Evolutionary conservation across 2,329 filamentous ascomycete genomes (phyloP), one percentile per base, ranked within the genome.

Genomic region (Botrytis squamosa): DNA sequence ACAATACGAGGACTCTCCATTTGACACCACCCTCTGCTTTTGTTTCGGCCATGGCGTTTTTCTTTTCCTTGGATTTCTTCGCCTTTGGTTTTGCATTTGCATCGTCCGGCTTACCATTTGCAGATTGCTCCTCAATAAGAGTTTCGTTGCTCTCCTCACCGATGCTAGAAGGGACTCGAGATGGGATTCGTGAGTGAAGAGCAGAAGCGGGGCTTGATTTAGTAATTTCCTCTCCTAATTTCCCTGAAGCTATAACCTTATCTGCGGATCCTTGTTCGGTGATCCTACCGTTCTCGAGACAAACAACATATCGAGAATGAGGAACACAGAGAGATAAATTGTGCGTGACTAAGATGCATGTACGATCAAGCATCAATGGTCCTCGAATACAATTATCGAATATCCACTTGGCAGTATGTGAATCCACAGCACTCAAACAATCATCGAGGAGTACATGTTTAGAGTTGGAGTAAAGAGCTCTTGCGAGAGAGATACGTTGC

Each of bases 341-440:
- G 85, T 99, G 96, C 0, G 96, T 98, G 52, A 99, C 95, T 62
- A 99, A 87, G 71, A 99, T 93, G 82, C 96, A 98, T 42, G 96
- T 98, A 60, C 96, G 90, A 80, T 91, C 87, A 74, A 88, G 85
- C 96, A 99, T 98, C 70, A 99, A 84, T 9, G 93, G 93, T 3
- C 96, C 96, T 78, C 91, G 91, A 76, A 99, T 91, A 74, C 95
- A 97, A 82, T 97, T 92, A 81, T 92, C 92, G 84, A 98, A 98
- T 77, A 99, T 98, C 91, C 97, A 98, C 82, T 98, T 97, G 3
- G 95, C 95, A 0, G 96, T 98, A 79, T 99, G 96, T 5, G 96
- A 97, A 82, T 99, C 96, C 49, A 99, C 96, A 42, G 96, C 96
- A 80, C 95, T 98, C 62, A 99, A 87, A 76, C 97, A 97, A 82